A percentile compares a stretch with the other conserved stretches of the same genome.
phyloP scores from a whole-genome alignment of 257 asterid species.

The Oldenlandia corymbosa region DNA sequence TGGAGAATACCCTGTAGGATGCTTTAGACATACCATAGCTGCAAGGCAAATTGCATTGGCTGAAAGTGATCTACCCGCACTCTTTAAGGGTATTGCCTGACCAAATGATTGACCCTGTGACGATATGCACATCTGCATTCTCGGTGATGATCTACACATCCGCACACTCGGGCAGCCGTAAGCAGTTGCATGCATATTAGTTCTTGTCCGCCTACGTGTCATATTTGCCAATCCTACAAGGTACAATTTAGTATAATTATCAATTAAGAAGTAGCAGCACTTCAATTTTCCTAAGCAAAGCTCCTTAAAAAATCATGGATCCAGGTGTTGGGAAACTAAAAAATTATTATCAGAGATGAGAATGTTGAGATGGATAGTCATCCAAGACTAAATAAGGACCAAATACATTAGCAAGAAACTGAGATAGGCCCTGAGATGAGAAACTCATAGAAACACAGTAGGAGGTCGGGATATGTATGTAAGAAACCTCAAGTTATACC shows the following conservation, averaged over 20 bases:
- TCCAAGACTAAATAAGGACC: no score
- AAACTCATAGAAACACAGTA: no score
- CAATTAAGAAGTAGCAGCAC: background rate
- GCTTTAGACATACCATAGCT: background rate
- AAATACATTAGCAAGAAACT: no score
- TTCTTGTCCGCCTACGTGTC: background rate
- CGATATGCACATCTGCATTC: background rate
- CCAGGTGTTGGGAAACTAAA: no score
- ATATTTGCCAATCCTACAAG: background rate
- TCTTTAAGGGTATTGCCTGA: background rate
- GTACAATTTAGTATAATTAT: background rate
- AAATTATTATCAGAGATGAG: no score
- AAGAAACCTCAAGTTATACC: no score
- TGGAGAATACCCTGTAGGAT: background rate
- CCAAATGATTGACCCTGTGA: slow-evolving; percentile 1
- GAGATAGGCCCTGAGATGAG: no score
- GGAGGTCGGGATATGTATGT: no score
- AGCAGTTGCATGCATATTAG: background rate
- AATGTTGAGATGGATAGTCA: no score
- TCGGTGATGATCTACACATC: no score
- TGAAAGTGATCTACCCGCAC: background rate
- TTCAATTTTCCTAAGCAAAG: background rate
- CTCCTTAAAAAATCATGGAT: background rate
- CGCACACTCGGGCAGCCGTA: background rate
- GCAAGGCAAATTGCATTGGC: background rate